Evolutionary conservation across 495 filamentous ascomycete genomes (phyloP), one percentile per base, ranked within the genome.

Genomic region (Lasiosphaeria ovina): DNA sequence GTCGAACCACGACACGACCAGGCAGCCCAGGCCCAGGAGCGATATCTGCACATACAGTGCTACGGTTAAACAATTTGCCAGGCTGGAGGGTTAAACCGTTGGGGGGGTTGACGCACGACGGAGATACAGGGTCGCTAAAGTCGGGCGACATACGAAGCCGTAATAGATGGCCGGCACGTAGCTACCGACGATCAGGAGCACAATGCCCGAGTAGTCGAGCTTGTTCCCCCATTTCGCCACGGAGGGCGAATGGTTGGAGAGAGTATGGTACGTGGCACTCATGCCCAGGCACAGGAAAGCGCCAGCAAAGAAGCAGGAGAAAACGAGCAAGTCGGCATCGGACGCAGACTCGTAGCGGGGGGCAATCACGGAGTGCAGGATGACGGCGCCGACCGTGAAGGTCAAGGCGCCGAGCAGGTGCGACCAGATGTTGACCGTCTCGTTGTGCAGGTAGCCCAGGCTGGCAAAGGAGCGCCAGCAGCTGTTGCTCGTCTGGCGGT

Each of bases 371-470:
- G 51, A 48, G 62, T 73, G 67, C 32, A 76, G 62, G 54, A 62
- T 71, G 9, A 63, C 60, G 0, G 70, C 77, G 1, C 73, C 61
- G 14, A 77, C 61, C 17, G 79, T 61, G 58, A 84, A 82, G 17
- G 69, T 36, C 5, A 87, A 52, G 12, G 86, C 77, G 51, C 87
- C 87, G 24, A 94, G 64, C 6, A 97, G 82, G 73, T 98, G 93
- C 3, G 89, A 85, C 75, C 92, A 96, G 68, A 97, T 93, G 73
- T 98, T 98, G 61, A 98, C 88, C n/a, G 84, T 85, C 72, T 98
- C 92, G 75, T 97, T 98, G 77, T 98, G 78, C 57, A 79, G 61
- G 64, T 73, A 70, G 60, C 64, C 60, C 24, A 77, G 63, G 63
- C 66, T 70, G 40, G 48, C 16, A 34, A 80, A 62, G 14, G 74